Evolutionary conservation across 1,139 yeast genomes (phyloP).

Genomic region (Kodamaea sp.): DNA sequence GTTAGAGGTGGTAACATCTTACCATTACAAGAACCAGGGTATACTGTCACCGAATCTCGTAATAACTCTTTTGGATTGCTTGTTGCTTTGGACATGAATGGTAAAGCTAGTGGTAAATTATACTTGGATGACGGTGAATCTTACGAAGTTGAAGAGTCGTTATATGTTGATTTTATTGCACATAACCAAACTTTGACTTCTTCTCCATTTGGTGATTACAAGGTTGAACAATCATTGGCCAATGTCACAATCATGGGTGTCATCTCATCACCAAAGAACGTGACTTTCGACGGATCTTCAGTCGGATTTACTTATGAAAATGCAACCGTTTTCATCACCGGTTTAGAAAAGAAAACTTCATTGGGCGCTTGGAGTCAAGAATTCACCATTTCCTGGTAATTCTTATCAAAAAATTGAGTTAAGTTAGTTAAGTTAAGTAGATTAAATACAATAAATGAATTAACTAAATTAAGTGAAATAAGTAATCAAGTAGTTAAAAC

Average conservation of each 20-base stretch:
- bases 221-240: slow-evolving; percentile 20
- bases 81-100: slow-evolving; percentile 23
- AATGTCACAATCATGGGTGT: slow-evolving; percentile 26
- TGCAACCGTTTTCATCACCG: slow-evolving; percentile 16
- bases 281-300: slow-evolving; percentile 14
- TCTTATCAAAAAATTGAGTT: slow-evolving; percentile 1
- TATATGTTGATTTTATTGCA: slow-evolving; percentile 19
- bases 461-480: neutral
- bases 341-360: slow-evolving; percentile 12
- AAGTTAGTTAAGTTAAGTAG: slow-evolving; percentile 10
- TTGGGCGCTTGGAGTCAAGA: slow-evolving; percentile 5
- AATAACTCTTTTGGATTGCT: slow-evolving; percentile 26
- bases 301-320: slow-evolving; percentile 15
- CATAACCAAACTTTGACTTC: slow-evolving; percentile 14
- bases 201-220: slow-evolving; percentile 18
- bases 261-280: slow-evolving; percentile 17
- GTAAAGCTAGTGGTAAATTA: slow-evolving; percentile 18
- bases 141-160: slow-evolving; percentile 15
- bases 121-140: slow-evolving; percentile 30
- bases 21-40: slow-evolving; percentile 29
- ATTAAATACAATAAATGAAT: slow-evolving; percentile 1
- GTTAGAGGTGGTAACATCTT: slow-evolving; percentile 20
- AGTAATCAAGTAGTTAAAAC: neutral
- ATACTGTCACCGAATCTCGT: slow-evolving; percentile 27
- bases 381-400: slow-evolving; percentile 5